phyloP scores from a whole-genome alignment of 2,329 filamentous ascomycete species.

The Pyrenochaeta sp. region DNA sequence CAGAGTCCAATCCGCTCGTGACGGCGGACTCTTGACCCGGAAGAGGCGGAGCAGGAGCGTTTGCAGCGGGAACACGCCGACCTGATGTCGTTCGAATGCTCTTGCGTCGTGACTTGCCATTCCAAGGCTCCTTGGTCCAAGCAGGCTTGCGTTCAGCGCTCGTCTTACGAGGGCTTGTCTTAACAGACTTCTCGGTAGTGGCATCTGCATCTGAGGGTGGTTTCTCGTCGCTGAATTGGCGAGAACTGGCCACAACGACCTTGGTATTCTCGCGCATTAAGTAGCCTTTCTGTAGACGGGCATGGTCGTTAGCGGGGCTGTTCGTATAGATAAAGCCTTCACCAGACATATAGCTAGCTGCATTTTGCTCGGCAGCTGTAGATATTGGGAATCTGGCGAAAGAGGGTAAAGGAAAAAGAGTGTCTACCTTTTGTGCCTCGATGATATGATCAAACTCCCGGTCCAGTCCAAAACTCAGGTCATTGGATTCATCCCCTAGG shows the following conservation, averaged over 20 bases:
- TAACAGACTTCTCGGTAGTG: conserved; percentile 55
- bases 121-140: conserved; percentile 98
- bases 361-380: conserved; percentile 26
- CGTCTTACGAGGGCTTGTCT: conserved; percentile 77
- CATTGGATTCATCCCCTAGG: conserved; percentile 72
- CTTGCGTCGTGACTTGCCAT: conserved; percentile 75
- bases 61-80: conserved; percentile 65
- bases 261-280: conserved; percentile 99
- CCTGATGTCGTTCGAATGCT: conserved; percentile 67
- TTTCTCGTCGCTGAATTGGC: conserved; percentile 68
- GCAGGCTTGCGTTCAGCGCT: conserved; percentile 76
- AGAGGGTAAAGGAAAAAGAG: conserved; percentile 46
- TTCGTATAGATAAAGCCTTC: conserved; percentile 41
- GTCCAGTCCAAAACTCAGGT: conserved; percentile 85
- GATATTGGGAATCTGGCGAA: conserved; percentile 42
- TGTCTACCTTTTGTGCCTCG: conserved; percentile 93
- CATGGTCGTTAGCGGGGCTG: conserved; percentile 55
- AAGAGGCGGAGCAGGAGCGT: conserved; percentile 77
- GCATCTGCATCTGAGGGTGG: conserved; percentile 57
- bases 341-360: conserved; percentile 35
- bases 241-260: conserved; percentile 86
- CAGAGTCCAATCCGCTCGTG: conserved; percentile 66
- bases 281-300: conserved; percentile 87
- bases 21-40: conserved; percentile 89
- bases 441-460: conserved; percentile 95